Base-by-base conservation (phyloP, 2,329 filamentous ascomycete genomes). In the Fusarium chuoi region DNA sequence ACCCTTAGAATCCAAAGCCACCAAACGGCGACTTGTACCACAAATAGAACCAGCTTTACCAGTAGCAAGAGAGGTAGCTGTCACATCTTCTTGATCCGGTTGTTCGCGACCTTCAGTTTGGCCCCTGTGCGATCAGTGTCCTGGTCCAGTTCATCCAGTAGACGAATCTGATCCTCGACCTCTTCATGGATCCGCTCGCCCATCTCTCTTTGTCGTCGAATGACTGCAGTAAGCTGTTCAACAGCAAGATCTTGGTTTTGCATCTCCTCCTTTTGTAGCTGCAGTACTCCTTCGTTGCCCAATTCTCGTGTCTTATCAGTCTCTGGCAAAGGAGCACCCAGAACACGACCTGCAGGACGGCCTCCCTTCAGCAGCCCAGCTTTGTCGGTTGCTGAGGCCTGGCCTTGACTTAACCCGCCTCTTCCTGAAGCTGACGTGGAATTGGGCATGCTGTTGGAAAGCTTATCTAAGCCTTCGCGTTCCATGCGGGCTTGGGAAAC, bases 41-140 rank as follows among this genome's bases (percentile, higher is more conserved):
- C 64, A 41, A 78, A 57, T 20, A 85, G 57, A 22, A 80, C 62
- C n/a, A 70, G 65, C 46, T 78, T 74, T 22, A 84, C 70, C 26
- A 74, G 49, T 22, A 78, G 18, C 46, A 70, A 70, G 26, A 78
- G 56, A 17, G 73, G 65, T 68, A 77, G 59, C 68, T 82, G 83
- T 86, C 84, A 87, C 76, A 95, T 90, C 84, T 92, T 93, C 79
- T 86, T 88, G 66, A 91, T 88, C 65, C 93, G 88, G 77, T 91
- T 90, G 84, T 93, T 94, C n/a, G 91, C 93, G 68, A 95, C 89
- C 70, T 88, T 86, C 64, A 95, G 83, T 87, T 96, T 96, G 69
- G 87, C 87, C 48, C 88, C 86, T 22, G 94, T 85, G 11, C 91
- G 85, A 70, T 91, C 89, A 6, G 88, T 87, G 81, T 95, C 92